Base-by-base conservation (phyloP, 1,284 basidiomycete genomes). In the Apiotrichum montevideense region DNA sequence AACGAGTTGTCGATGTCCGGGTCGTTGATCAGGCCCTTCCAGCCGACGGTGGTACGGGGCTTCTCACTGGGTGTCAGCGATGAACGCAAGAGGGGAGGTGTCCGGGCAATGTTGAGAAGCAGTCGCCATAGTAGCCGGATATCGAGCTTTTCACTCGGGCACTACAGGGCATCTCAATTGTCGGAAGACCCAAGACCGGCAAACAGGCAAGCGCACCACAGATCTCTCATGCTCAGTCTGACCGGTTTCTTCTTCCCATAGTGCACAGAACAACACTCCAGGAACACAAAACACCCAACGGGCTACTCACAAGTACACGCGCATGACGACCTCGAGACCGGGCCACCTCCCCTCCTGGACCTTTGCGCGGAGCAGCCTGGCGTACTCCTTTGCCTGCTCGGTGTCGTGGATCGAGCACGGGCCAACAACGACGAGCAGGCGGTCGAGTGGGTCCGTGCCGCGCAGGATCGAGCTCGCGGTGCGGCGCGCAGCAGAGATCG, bases 21-120 rank as follows among this genome's bases (percentile, higher is more conserved):
- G 59, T 76, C 74, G 59, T 98, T 98, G 79, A 98, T 98, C 63
- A 98, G 84, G 51, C 95, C 95, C 77, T 98, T 98, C 95, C 95
- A 98, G 15, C 94, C 94, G 53, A 98, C 87, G 0, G 81, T 83
- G 40, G 82, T 83, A 54, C 82, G 66, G 11, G 80, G 80, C 69
- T 79, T 79, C 67, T 77, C 76, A 58, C 71, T 72, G 59, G 9
- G 14, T 0, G 47, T 49, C 40, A 49, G 47, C 51, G 35, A 6
- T 9, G 4, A 39, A 14, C 37, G 37, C 4, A 47, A 1, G 3
- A 29, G 29, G 29, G 29, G 29, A 29, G 29, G 29, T 2, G 29
- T 3, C 29, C 3, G 29, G 29, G 29, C 29, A 29, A 29, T 29
- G 29, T 29, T 29, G 3, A 29, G 29, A 29, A 3, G 29, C 29